Evolutionary conservation across 2,329 filamentous ascomycete species (phyloP), one percentile per base, ranked within the genome.

Genomic region (Penicillium sp.): DNA sequence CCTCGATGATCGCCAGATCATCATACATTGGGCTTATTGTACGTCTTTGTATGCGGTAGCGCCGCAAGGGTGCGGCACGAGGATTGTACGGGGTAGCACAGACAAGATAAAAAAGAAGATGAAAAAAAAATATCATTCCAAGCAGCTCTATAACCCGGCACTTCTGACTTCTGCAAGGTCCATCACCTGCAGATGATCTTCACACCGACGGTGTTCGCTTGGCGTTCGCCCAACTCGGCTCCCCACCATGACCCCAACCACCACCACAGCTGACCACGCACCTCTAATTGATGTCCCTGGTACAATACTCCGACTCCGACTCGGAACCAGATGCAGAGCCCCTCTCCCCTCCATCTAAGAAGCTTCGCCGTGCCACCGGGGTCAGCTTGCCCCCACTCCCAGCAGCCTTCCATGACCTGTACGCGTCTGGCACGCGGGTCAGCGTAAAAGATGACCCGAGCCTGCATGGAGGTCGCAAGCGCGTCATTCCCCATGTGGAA

Each of bases 391-490:
- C 89, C 28, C 89, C 91, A 8, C 80, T 96, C 21, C 93, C 92
- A 8, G 73, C 85, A 12, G 76, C 83, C 50, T 97, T 99, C 71
- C 89, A 91, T 70, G 89, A 96, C 70, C 81, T 97, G 49, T 97
- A 99, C 73, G 88, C 92, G 26, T 87, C 89, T 10, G 89, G 86
- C 38, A 86, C 89, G 47, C 85, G 93, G 57, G 79, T 88, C 57
- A 89, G 88, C 71, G 86, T 87, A 38, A 80, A 79, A 62, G 94
- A 97, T 73, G 88, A 96, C 67, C 91, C 93, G 1, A 79, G 81
- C 54, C 78, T 97, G 52, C 94, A 99, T 70, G 88, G 87, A 29
- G 94, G 94, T 49, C 85, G 93, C 42, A 90, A 86, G 67, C 84
- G 94, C 39, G 82, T 87, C 52, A 88, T 85, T 45, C 92, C 93